phyloP scores from a whole-genome alignment of 768 basidiomycete species.

The Tylopilus subfusipes region DNA sequence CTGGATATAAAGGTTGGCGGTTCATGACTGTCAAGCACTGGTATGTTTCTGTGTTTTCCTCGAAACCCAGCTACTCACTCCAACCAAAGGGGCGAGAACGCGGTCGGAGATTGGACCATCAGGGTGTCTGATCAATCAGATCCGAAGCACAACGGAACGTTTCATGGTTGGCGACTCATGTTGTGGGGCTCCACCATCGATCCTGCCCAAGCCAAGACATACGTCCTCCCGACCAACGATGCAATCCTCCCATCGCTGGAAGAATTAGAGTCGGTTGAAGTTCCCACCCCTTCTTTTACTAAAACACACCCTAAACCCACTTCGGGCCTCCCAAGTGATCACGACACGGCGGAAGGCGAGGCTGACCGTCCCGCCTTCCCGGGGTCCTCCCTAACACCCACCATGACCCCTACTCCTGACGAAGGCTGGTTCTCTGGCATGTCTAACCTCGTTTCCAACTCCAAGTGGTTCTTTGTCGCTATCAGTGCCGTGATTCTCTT shows the following conservation, averaged over 20 bases:
- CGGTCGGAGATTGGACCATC: conserved; percentile 87
- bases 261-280: conserved; percentile 38
- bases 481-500: conserved; percentile 77
- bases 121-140: conserved; percentile 77
- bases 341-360: conserved; percentile 76
- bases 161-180: conserved; percentile 89
- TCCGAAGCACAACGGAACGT: conserved; percentile 53
- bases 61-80: conserved; percentile 13
- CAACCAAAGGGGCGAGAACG: conserved; percentile 79
- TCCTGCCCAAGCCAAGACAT: conserved; percentile 58
- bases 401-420: conserved; percentile 60
- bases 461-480: conserved; percentile 90
- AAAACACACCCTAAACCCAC: conserved; percentile 83
- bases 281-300: conserved; percentile 42
- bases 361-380: conserved; percentile 72
- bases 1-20: conserved; percentile 92
- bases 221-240: conserved; percentile 53
- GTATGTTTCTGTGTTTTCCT: conserved; percentile 39
- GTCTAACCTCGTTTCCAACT: conserved; percentile 64
- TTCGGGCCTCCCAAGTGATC: conserved; percentile 80
- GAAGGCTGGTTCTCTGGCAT: conserved; percentile 85
- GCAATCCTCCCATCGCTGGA: conserved; percentile 47
- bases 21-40: conserved; percentile 99
- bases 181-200: conserved; percentile 90
- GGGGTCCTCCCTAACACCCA: conserved; percentile 32